Evolutionary conservation across 768 basidiomycete genomes (phyloP), one percentile per base, ranked within the genome.

Genomic region (Panaeolus papilionaceus): DNA sequence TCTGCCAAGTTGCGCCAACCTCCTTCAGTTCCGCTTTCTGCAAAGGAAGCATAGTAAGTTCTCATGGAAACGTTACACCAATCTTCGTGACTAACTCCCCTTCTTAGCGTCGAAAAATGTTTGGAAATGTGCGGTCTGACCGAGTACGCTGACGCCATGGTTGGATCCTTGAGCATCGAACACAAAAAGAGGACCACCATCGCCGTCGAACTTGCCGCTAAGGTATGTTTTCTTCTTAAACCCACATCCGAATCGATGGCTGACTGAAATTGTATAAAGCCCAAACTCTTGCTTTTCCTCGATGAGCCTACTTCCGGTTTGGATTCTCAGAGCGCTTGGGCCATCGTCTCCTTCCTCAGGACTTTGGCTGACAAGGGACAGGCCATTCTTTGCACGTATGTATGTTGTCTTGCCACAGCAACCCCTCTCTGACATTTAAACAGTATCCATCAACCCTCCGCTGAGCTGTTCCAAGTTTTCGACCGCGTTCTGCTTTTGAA

Each of bases 241-340:
- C 23, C 23, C 23, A 23, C 23, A 23, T 23, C 23, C 23, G 23
- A 23, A 23, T 16, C 23, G 51, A 61, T 14, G 26, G 2, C 4
- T 28, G n/a, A 38, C 12, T 58, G 42, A 6, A 38, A n/a, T 18
- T 1, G 16, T 71, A 76, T 75, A 8, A 66, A 89, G 88, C 94
- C 93, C 0, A 87, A 88, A 74, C 81, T 95, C 0, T 81, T 96
- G 0, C 83, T 96, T 20, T 96, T 96, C 84, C 80, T 95, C 45
- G 94, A 96, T 73, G 94, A 96, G 74, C 95, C 95, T 0, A 96
- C 95, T 1, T 90, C 92, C 20, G 93, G 94, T 64, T 84, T 95
- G 20, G 93, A 94, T 74, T 93, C 92, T 12, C 92, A 94, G 76
- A 91, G 89, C 58, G 93, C 94, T 3, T 93, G 92, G 92, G 89